A percentile compares a stretch with the other conserved stretches of the same genome.
These are phyloP conservation scores for Boletellus emodensis DNA, from an alignment of 768 basidiomycete genomes.

Conservation along the genomic window DNA sequence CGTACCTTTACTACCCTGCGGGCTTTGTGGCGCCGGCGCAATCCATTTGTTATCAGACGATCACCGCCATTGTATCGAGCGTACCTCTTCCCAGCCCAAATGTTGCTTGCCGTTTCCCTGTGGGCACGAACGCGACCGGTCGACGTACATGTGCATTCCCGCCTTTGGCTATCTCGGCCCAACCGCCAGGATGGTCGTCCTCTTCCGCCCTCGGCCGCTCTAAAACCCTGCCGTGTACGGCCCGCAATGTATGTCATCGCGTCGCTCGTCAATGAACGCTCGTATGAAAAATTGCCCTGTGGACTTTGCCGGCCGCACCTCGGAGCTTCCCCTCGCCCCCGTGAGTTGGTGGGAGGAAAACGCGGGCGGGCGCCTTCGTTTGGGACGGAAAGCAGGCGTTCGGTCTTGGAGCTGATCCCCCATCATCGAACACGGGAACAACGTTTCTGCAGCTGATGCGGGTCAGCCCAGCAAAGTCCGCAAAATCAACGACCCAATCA, in stretches of 20 bases:
- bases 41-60: slow-evolving; percentile 18
- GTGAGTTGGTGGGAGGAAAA: slow-evolving; percentile 7
- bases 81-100: slow-evolving; percentile 12
- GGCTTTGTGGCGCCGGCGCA: slow-evolving; percentile 30
- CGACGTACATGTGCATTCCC: slow-evolving; percentile 19
- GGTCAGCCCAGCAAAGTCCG: slow-evolving; percentile 22
- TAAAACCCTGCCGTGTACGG: slow-evolving; percentile 15
- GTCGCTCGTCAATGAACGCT: slow-evolving; percentile 10
- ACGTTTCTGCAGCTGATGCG: slow-evolving; percentile 17
- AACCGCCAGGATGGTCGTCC: slow-evolving; percentile 14
- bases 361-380: too few species aligned
- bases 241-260: slow-evolving; percentile 19
- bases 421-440: slow-evolving; percentile 22
- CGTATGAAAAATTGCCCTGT: slow-evolving; percentile 13
- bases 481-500: slow-evolving; percentile 4
- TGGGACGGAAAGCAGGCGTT: slow-evolving; percentile 6
- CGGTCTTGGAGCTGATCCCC: slow-evolving; percentile 1
- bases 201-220: slow-evolving; percentile 26
- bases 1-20: slow-evolving; percentile 16
- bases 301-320: slow-evolving; percentile 6
- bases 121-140: slow-evolving; percentile 12
- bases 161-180: slow-evolving; percentile 20
- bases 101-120: slow-evolving; percentile 12
- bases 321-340: slow-evolving; percentile 18
- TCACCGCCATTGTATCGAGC: slow-evolving; percentile 18